Evolutionary conservation across 164 flowering plant genomes (phyloP).

Genomic region (Platanus orientalis): DNA sequence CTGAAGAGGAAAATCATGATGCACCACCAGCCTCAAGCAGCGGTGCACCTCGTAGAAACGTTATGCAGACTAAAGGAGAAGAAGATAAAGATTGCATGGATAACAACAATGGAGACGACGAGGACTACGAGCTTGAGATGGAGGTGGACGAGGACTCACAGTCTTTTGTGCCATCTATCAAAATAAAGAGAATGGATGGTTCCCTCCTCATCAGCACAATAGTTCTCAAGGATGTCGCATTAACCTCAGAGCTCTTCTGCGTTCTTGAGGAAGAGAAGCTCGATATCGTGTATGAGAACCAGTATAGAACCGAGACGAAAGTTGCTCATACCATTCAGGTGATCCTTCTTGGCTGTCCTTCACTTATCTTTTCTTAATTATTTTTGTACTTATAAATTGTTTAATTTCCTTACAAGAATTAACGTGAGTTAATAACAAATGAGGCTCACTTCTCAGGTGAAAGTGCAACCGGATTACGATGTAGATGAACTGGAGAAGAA

Average conservation of each 20-base stretch:
- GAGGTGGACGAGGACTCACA: background rate
- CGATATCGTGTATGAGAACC: slow-evolving; percentile 19
- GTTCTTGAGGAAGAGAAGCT: slow-evolving; percentile 23
- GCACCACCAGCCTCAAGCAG: background rate
- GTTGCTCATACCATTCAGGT: slow-evolving; percentile 23
- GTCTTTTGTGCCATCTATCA: slow-evolving; percentile 19
- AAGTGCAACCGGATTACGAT: background rate
- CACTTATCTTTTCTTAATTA: too few species aligned
- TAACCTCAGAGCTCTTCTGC: slow-evolving; percentile 17
- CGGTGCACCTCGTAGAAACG: background rate
- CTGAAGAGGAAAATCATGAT: slow-evolving; percentile 7
- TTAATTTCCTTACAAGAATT: too few species aligned
- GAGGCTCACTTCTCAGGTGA: background rate
- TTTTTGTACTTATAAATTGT: too few species aligned
- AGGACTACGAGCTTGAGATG: background rate
- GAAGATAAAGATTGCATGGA: background rate
- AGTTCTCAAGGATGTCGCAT: slow-evolving; percentile 17
- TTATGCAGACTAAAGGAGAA: background rate
- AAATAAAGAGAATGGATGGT: slow-evolving; percentile 9
- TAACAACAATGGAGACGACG: background rate
- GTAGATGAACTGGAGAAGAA: background rate
- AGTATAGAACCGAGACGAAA: slow-evolving; percentile 21
- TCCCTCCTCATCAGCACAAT: slow-evolving; percentile 18
- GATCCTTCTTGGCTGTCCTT: background rate
- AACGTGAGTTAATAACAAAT: too few species aligned